Conservation (phyloP, 2,329 filamentous ascomycete genomes). For the Aspergillus ustus region DNA sequence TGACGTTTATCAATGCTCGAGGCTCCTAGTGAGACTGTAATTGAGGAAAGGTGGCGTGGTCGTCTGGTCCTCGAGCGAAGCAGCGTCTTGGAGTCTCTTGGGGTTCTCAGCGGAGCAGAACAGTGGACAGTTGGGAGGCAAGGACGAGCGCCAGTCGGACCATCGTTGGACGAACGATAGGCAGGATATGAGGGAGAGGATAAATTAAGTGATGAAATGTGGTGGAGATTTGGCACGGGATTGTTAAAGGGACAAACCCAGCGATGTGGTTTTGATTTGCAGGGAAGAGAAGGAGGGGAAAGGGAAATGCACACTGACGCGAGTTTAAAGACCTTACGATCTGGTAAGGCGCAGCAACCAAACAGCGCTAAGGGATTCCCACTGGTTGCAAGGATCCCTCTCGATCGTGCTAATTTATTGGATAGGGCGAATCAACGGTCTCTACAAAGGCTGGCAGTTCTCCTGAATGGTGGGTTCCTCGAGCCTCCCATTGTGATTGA, state of each 20-base stretch:
- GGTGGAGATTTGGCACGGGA: conserved; percentile 24
- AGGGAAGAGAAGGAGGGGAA: conserved; percentile 28
- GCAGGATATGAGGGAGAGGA: conserved; percentile 5
- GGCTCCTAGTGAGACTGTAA: background rate
- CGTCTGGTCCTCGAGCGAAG: background rate
- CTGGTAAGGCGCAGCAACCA: background rate
- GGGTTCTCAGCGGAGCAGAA: conserved; percentile 15
- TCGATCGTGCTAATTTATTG: conserved; percentile 6
- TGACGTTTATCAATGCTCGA: background rate
- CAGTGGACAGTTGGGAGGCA: conserved; percentile 12
- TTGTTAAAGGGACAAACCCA: conserved; percentile 28
- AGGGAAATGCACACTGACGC: conserved; percentile 6
- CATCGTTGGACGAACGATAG: conserved; percentile 18
- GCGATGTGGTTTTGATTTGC: conserved; percentile 39
- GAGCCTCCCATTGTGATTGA: background rate
- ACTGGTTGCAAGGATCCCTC: background rate
- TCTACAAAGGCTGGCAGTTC: conserved; percentile 6
- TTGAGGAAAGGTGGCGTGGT: conserved; percentile 10
- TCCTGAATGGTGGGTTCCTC: background rate
- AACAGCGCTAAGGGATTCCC: conserved; percentile 1
- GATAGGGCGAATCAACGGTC: conserved; percentile 7
- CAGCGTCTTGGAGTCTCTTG: background rate
- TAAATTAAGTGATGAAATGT: conserved; percentile 7
- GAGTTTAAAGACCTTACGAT: conserved; percentile 7
- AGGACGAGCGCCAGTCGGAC: conserved; percentile 11